Conservation (phyloP, 2,329 filamentous ascomycete genomes). For the Paraphaeosphaeria minitans region DNA sequence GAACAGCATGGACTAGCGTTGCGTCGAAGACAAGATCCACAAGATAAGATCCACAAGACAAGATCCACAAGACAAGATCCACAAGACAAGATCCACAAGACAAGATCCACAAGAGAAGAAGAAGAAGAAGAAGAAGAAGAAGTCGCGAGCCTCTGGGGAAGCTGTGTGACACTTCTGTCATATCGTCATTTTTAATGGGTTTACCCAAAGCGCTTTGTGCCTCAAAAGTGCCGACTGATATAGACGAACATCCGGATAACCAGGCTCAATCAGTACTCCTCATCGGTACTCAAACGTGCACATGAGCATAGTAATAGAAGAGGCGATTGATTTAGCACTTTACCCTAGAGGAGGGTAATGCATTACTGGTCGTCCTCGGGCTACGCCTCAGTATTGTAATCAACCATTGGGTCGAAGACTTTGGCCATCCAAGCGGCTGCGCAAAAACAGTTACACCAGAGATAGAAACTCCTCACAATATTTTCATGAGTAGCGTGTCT, state of each 20-base stretch:
- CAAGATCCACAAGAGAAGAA: neutral
- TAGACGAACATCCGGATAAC: neutral
- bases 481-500: neutral
- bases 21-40: neutral
- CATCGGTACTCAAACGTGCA: neutral
- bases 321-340: too few species aligned
- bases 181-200: neutral
- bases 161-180: neutral
- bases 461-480: neutral
- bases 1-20: neutral
- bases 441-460: neutral
- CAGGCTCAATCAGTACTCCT: neutral
- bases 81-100: neutral
- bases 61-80: neutral
- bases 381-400: too few species aligned
- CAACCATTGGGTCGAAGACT: too few species aligned
- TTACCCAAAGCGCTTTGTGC: neutral
- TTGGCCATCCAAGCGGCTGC: neutral
- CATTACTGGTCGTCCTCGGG: too few species aligned
- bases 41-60: neutral
- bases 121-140: neutral
- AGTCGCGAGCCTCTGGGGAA: neutral
- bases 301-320: neutral
- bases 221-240: neutral
- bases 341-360: too few species aligned